phyloP scores from a whole-genome alignment of 306 rosid species.

The Phaseolus lunatus region DNA sequence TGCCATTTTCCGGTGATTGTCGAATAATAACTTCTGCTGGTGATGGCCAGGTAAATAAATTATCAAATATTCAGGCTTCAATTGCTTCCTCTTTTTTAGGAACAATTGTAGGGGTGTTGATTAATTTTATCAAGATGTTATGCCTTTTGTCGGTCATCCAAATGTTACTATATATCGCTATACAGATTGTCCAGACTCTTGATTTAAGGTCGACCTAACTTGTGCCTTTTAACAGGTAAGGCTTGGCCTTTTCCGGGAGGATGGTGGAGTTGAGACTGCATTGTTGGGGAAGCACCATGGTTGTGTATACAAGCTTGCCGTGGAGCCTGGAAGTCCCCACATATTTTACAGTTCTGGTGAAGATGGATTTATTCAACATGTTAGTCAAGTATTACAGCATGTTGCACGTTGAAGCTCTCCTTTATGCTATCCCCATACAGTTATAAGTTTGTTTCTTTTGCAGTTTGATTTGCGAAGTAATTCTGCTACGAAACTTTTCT shows the following conservation, averaged over 20 bases:
- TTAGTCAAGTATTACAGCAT: conserved; percentile 50
- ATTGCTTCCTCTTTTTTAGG: not conserved
- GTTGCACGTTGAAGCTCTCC: conserved; percentile 42
- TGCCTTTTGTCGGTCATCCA: conserved; percentile 21
- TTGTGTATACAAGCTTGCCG: conserved; percentile 64
- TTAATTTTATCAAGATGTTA: conserved; percentile 21
- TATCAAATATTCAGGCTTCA: conserved; percentile 19
- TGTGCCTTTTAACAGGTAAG: conserved; percentile 55
- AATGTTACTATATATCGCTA: not conserved
- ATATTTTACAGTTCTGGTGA: conserved; percentile 67
- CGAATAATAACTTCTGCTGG: conserved; percentile 62
- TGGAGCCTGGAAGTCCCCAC: conserved; percentile 74
- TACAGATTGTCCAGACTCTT: not conserved
- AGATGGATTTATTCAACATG: conserved; percentile 73
- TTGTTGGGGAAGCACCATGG: conserved; percentile 63
- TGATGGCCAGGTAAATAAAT: conserved; percentile 62
- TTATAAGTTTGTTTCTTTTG: conserved; percentile 54
- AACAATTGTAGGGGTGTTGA: not conserved
- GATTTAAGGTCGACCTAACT: not conserved
- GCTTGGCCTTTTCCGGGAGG: conserved; percentile 61
- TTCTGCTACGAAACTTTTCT: conserved; percentile 56
- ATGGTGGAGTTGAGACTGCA: conserved; percentile 56
- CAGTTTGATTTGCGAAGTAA: conserved; percentile 73
- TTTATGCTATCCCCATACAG: conserved; percentile 45
- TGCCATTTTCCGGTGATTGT: conserved; percentile 58